Evolutionary conservation across 176 grass and related monocot genomes (phyloP), one percentile per base, ranked within the genome.

Genomic region (Triticum urartu): DNA sequence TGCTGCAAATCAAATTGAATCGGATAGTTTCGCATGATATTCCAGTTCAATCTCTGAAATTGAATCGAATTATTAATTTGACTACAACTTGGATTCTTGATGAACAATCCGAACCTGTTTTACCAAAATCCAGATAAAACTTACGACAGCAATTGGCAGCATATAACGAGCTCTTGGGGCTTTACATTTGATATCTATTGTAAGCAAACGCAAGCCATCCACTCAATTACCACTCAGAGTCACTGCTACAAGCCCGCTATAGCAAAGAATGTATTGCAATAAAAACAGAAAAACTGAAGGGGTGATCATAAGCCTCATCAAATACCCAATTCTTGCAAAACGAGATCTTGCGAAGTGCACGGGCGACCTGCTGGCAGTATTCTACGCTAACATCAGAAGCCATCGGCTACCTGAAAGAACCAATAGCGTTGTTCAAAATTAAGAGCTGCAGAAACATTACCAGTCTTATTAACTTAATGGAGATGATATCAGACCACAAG

Each of bases 371-470:
- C 65, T 83, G 64, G 64, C 54, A 32, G 56, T 86, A 86, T 34
- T 79, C 6, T 72, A 52, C 52, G 42, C 79, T 64, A 78, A 70
- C 17, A 67, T 64, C 58, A 83, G 11, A 87, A 66, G 42, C 38
- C 84, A 86, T 71, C 39, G 82, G 38, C 39, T 70, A 79, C 58
- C 89, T 90, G 65, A 79, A 83, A 82, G 62, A 76, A 35, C 30
- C 42, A 73, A 64, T 20, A 11, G 22, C 11, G 64, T 77, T 26
- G 61, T 39, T 39, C 13, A 39, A 63, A 78, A 38, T 70, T 11
- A 82, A 20, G 32, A 34, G 28, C 11, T n/a, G 15, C 39, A 66
- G 24, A 77, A 65, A 20, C 1, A 54, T 50, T 71, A 30, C 61
- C 20, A 47, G 20, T 38, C 56, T 30, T 64, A 85, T 24, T 77